Evolutionary conservation across 352 stramenopile species (phyloP).

Genomic region (Globisporangium middletonii): DNA sequence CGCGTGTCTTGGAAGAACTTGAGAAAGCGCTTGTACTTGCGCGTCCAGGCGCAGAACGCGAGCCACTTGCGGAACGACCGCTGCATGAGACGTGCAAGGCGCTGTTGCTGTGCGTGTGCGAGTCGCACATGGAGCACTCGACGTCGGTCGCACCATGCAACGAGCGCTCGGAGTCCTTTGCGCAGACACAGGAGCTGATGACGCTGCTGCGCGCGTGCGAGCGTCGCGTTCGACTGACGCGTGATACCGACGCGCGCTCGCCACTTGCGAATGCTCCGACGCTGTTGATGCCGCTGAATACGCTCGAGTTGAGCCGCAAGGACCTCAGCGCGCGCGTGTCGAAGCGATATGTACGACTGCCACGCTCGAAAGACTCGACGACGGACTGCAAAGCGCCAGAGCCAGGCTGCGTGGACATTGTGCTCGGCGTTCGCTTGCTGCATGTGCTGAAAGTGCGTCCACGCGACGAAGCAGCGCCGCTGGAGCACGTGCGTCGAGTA

Average conservation of each 20-base stretch:
- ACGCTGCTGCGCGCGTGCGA: neutral
- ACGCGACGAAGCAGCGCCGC: conserved; percentile 11
- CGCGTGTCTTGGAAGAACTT: conserved; percentile 21
- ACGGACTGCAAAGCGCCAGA: neutral
- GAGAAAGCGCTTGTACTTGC: conserved; percentile 19
- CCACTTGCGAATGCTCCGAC: conserved; percentile 5
- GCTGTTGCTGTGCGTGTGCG: neutral
- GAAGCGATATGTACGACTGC: neutral
- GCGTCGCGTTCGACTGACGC: neutral
- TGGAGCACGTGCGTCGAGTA: conserved; percentile 26
- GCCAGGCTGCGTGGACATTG: neutral
- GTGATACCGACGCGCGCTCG: too few relatives aligned
- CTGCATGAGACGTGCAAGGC: neutral
- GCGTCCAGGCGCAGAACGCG: conserved; percentile 19
- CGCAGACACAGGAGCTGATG: neutral
- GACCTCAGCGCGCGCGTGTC: neutral
- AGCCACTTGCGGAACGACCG: conserved; percentile 19
- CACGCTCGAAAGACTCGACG: conserved; percentile 1
- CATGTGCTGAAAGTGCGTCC: conserved; percentile 1
- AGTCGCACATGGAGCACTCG: neutral
- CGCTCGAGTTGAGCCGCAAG: neutral
- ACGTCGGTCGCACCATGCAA: conserved; percentile 14
- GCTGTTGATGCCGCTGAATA: neutral
- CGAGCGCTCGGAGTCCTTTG: conserved; percentile 4
- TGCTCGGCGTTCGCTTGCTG: conserved; percentile 2